phyloP scores from a whole-genome alignment of 129 eudicot genomes.

The Saposhnikovia divaricata region DNA sequence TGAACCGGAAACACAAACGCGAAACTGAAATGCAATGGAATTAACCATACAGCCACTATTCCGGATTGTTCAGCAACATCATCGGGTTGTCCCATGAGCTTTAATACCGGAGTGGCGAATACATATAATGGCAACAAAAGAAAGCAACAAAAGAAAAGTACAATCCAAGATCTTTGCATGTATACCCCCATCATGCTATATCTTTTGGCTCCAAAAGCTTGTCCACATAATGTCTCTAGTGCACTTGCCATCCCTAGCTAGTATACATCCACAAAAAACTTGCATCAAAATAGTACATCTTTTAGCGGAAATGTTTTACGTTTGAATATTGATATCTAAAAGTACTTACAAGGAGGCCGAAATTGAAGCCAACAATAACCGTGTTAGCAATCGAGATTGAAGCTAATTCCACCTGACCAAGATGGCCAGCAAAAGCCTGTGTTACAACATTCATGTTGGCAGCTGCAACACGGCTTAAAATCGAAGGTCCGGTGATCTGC shows the following conservation, averaged over 20 bases:
- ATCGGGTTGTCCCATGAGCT: background rate
- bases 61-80: constrained; percentile 5
- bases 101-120: background rate
- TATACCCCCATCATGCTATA: constrained; percentile 2
- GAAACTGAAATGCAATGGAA: constrained; percentile 2
- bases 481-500: constrained; percentile 37
- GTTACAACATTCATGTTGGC: constrained; percentile 21
- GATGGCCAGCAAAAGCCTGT: constrained; percentile 35
- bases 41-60: background rate
- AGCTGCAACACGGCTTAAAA: constrained; percentile 25
- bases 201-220: constrained; percentile 4
- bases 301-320: background rate
- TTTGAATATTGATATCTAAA: background rate
- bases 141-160: background rate
- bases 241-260: constrained; percentile 12
- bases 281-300: background rate
- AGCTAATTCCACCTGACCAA: constrained; percentile 34
- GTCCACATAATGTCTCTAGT: constrained; percentile 5
- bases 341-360: constrained; percentile 29
- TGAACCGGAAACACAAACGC: background rate
- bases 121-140: background rate
- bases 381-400: constrained; percentile 41
- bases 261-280: background rate
- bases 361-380: constrained; percentile 34
- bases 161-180: constrained; percentile 9